Conservation (phyloP, 2,329 filamentous ascomycete genomes). For the Trichocomaceae sp. region DNA sequence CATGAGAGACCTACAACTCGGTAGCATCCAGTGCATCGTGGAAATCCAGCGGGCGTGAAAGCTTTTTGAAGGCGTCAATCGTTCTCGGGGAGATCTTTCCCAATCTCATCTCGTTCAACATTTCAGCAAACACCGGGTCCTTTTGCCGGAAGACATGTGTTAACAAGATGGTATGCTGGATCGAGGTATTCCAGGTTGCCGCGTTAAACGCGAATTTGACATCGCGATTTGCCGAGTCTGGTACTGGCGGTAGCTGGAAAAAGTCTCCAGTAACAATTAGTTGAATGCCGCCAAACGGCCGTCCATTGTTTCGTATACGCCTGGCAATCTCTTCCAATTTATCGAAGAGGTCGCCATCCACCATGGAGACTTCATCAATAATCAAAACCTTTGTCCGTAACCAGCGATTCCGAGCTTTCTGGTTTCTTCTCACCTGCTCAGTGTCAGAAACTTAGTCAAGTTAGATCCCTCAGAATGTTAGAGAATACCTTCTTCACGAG, state of each 20-base stretch:
- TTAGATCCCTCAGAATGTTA: neutral
- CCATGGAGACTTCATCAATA: conserved; percentile 97
- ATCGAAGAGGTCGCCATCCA: conserved; percentile 93
- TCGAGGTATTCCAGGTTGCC: conserved; percentile 81
- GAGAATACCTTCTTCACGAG: conserved; percentile 65
- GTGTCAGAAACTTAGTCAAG: conserved; percentile 14
- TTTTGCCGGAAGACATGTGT: conserved; percentile 96
- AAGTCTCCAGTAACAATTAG: conserved; percentile 95
- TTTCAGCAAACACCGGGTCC: conserved; percentile 79
- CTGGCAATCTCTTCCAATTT: conserved; percentile 87
- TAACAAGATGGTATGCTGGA: conserved; percentile 90
- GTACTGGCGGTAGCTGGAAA: conserved; percentile 92
- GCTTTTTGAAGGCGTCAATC: conserved; percentile 64
- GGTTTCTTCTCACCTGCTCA: conserved; percentile 65
- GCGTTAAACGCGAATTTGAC: conserved; percentile 92
- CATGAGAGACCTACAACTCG: conserved; percentile 55
- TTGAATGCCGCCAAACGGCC: conserved; percentile 93
- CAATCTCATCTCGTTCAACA: conserved; percentile 97
- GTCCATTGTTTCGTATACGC: conserved; percentile 77
- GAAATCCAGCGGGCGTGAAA: conserved; percentile 65
- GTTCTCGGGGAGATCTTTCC: conserved; percentile 73
- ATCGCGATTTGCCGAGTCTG: conserved; percentile 60
- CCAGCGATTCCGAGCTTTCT: conserved; percentile 85
- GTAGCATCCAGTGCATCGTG: conserved; percentile 74
- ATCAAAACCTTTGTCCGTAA: conserved; percentile 78